Evolutionary conservation across 2,329 filamentous ascomycete species (phyloP).

Genomic region (Didymella arachidicola): DNA sequence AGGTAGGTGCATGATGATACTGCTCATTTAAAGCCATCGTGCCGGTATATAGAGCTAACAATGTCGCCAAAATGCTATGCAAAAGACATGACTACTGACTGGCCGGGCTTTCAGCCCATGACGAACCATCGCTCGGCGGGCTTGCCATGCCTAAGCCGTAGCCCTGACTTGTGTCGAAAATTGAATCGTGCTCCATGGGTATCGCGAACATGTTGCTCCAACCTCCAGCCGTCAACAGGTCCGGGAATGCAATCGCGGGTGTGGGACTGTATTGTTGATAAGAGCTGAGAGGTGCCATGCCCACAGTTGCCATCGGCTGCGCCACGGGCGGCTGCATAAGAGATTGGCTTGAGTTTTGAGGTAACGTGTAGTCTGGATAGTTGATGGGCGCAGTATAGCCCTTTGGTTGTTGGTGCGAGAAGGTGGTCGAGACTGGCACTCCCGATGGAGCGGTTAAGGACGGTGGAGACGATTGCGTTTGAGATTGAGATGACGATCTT

Average conservation of each 20-base stretch:
- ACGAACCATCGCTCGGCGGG: slow-evolving; percentile 30
- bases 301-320: slow-evolving; percentile 24
- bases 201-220: slow-evolving; percentile 41
- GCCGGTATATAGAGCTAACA: neutral
- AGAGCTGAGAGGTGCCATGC: slow-evolving; percentile 29
- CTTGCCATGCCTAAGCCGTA: slow-evolving; percentile 34
- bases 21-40: neutral
- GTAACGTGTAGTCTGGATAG: slow-evolving; percentile 18
- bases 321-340: slow-evolving; percentile 7
- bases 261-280: slow-evolving; percentile 29
- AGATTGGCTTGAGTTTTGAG: slow-evolving; percentile 8
- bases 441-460: slow-evolving; percentile 18
- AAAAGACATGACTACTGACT: slow-evolving; percentile 4
- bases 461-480: slow-evolving; percentile 11
- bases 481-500: slow-evolving; percentile 2
- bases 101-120: slow-evolving; percentile 26
- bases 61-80: neutral
- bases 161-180: slow-evolving; percentile 31
- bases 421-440: slow-evolving; percentile 28
- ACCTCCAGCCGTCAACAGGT: slow-evolving; percentile 39
- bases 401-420: slow-evolving; percentile 31
- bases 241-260: slow-evolving; percentile 35
- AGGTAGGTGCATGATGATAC: neutral
- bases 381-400: slow-evolving; percentile 13
- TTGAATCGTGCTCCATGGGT: slow-evolving; percentile 38